Evolutionary conservation across 768 basidiomycete genomes (phyloP), one percentile per base, ranked within the genome.

Genomic region (Gyrodon lividus): DNA sequence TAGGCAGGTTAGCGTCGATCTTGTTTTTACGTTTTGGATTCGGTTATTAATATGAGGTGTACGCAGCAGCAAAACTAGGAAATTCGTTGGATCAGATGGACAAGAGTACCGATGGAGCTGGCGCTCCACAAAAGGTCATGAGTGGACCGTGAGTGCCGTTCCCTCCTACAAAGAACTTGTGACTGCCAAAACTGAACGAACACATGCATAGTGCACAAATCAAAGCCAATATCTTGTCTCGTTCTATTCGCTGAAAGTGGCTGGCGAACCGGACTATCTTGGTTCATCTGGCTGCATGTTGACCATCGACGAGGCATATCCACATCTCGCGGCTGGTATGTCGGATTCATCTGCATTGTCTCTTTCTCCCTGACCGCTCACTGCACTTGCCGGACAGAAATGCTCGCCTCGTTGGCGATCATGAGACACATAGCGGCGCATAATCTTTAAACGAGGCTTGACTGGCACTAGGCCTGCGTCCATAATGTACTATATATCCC

Each of bases 31-130:
- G 45, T 43, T 26, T 31, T 39, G 24, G 23, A 28, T 45, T 22
- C 33, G 9, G 35, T 12, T 40, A 28, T 52, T 57, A 45, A 60
- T 41, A 22, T 31, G 26, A 46, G 10, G 37, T 37, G 34, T 44
- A 43, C n/a, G 43, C 59, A 81, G 80, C 45, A 71, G 74, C 20
- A 70, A 61, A 55, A 56, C 71, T 22, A 74, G 84, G 35, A 79
- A 74, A 56, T 88, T 87, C 57, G 63, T 65, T 7, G 85, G 75
- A 2, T 77, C 82, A 0, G 83, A 88, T 56, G 79, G 79, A 1
- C 74, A 81, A 39, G 76, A 78, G 48, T 89, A 87, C 58, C 71
- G 70, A 45, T 88, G 86, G 86, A 75, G 73, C 22, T 76, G 76
- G 67, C 70, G 75, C 16, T 60, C 71, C 19, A 70, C 70, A 22